Evolutionary conservation across 352 stramenopile species (phyloP), one percentile per base, ranked within the genome.

Genomic region (Pythium sukuiense): DNA sequence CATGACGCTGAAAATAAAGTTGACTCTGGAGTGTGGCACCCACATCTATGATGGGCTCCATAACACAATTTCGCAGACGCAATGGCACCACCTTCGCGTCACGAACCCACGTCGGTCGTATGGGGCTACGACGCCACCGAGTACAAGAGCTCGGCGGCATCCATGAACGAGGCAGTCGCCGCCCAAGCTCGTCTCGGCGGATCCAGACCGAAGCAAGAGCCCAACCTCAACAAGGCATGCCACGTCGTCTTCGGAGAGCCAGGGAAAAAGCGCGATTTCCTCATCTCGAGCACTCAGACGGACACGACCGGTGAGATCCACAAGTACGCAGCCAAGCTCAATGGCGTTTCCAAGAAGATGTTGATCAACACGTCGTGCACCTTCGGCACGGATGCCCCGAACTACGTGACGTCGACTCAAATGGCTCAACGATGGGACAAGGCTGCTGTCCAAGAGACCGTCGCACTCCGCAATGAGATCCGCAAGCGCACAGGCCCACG

Each of bases 361-460:
- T 77, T 92, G 30, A 74, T 76, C 32, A 79, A 73, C 35, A 92
- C 82, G 1, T 92, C 83, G 29, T 72, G 72, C 9, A 79, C 65
- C 39, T 88, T 90, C 53, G 80, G 83, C 7, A 73, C 73, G 9
- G 82, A 90, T 7, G 58, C 81, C 20, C 65, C 80, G 8, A 71
- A 71, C 20, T 90, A 83, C 52, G 63, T 79, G 26, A 90, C 83
- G 7, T 90, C 83, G 12, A 89, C 81, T 13, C 73, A 84, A n/a
- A 58, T 81, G n/a, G 83, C 83, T 27, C 91, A 82, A 9, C 73
- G 88, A 58, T 95, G 78, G 76, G 72, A 83, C 69, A 86, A 82
- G 30, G 74, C 74, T 6, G 76, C 75, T 4, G 81, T 86, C 32
- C 63, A 72, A 3, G 78, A 90, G 67, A 85, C 72, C 8, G 86